Evolutionary conservation across 495 filamentous ascomycete genomes (phyloP).

Genomic region (Xylaria acuta): DNA sequence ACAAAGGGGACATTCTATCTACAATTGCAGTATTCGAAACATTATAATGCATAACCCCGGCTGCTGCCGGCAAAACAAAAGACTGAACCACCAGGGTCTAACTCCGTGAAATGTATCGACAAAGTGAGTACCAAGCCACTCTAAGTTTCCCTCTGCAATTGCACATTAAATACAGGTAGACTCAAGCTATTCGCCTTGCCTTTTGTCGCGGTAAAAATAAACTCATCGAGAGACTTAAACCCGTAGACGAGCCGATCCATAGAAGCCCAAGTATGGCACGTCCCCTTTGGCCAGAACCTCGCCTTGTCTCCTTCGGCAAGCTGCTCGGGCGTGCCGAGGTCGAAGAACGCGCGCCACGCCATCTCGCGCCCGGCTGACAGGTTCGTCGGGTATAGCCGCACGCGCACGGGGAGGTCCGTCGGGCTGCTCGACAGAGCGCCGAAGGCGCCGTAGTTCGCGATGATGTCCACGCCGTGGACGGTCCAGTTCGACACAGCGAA

Average conservation of each 20-base stretch:
- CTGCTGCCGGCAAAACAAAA: too few species aligned
- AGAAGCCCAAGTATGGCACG: conserved; percentile 43
- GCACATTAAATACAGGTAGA: background rate
- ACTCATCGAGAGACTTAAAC: conserved; percentile 40
- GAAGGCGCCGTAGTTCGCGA: conserved; percentile 41
- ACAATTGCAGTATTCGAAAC: too few species aligned
- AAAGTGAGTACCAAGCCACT: background rate
- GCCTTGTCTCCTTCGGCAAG: conserved; percentile 33
- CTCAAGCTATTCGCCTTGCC: conserved; percentile 4
- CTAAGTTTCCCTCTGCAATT: background rate
- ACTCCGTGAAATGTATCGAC: background rate
- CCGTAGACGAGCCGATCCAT: conserved; percentile 44
- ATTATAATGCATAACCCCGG: too few species aligned
- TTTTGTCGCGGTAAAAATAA: conserved; percentile 23
- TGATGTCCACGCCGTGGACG: conserved; percentile 49
- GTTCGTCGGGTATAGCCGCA: conserved; percentile 43
- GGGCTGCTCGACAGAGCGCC: conserved; percentile 32
- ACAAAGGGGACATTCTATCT: background rate
- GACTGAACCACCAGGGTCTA: background rate
- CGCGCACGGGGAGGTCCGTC: conserved; percentile 25
- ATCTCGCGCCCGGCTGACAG: conserved; percentile 27
- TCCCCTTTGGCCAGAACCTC: conserved; percentile 35
- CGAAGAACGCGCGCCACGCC: conserved; percentile 41
- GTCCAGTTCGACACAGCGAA: conserved; percentile 49
- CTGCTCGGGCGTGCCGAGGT: conserved; percentile 34